Evolutionary conservation across 306 rosid genomes (phyloP), one percentile per base, ranked within the genome.

Genomic region (Ochetophila trinervis): DNA sequence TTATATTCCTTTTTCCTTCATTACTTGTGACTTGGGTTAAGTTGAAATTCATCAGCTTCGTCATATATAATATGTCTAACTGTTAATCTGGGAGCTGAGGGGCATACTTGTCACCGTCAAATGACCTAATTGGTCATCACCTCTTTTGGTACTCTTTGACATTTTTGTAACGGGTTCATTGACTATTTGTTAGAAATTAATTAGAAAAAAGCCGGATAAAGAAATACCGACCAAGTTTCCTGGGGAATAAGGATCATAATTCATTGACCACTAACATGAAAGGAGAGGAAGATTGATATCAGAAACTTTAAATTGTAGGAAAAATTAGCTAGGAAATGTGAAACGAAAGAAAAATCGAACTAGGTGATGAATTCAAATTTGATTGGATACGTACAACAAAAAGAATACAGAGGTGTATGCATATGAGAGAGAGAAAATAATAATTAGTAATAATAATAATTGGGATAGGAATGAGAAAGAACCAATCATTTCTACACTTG

Each of bases 141-240:
- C 53, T n/a, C 51, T 18, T 35, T 15, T 0, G 6, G 21, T 36
- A 66, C 11, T 51, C 18, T 20, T 30, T 42, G 57, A 63, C 70
- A 72, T 49, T 48, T 37, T 54, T 72, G 63, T 62, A 51, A 72
- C 63, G 20, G 18, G 4, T 18, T 63, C 76, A 44, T 63, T 63
- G 76, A 72, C 70, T 30, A 45, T 16, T 34, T 12, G 30, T 13
- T 20, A 40, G 36, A 59, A 27, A 27, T 40, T 12, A 9, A 10
- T 40, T 40, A 40, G 45, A 37, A 30, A 11, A 60, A 37, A 27
- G 57, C 14, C 11, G 47, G 23, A 12, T 1, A 9, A 36, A 32
- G 19, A 54, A 63, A 54, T 23, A 23, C 18, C 32, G 23, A 24
- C 36, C 37, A 13, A 15, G 30, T 53, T 71, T 54, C 50, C 4